Percentiles rank a stretch among this genome's conserved stretches.
phyloP scores from a whole-genome alignment of 176 grass and related monocot species.

The Elaeis guineensis region DNA sequence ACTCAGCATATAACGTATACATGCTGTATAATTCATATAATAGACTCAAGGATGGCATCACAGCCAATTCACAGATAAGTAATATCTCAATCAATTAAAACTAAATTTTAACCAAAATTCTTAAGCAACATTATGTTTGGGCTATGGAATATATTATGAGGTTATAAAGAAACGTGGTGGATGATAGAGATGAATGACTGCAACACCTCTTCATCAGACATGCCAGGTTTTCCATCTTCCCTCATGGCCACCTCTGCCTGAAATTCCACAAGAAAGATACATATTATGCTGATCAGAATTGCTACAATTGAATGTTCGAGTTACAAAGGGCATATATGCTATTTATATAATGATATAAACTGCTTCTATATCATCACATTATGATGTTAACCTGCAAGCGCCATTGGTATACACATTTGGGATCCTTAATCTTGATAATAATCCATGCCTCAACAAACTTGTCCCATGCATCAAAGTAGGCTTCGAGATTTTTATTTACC shows the following conservation, averaged over 20 bases:
- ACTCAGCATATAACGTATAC: no score
- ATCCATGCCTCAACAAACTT: slow-evolving; percentile 92
- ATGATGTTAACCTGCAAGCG: slow-evolving; percentile 61
- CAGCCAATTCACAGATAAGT: no score
- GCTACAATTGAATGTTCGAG: no score
- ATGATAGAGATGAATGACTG: not conserved
- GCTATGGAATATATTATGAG: not conserved
- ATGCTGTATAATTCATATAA: no score
- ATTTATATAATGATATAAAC: no score
- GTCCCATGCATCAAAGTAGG: slow-evolving; percentile 91
- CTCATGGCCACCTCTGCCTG: slow-evolving; percentile 95
- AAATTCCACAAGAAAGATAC: slow-evolving; percentile 25
- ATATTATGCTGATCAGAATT: slow-evolving; percentile 3
- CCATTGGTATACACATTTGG: slow-evolving; percentile 82
- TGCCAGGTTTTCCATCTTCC: slow-evolving; percentile 89
- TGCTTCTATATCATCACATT: not conserved
- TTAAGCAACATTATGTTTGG: no score
- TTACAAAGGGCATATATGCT: no score
- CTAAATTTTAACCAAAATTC: no score
- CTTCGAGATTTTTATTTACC: slow-evolving; percentile 79
- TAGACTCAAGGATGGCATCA: no score
- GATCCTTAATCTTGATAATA: slow-evolving; percentile 93
- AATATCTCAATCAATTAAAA: no score
- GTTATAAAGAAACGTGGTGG: not conserved
- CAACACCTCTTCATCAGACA: slow-evolving; percentile 82